Base-by-base conservation (phyloP, 805 yeast species). In the Ogataea methanolica region DNA sequence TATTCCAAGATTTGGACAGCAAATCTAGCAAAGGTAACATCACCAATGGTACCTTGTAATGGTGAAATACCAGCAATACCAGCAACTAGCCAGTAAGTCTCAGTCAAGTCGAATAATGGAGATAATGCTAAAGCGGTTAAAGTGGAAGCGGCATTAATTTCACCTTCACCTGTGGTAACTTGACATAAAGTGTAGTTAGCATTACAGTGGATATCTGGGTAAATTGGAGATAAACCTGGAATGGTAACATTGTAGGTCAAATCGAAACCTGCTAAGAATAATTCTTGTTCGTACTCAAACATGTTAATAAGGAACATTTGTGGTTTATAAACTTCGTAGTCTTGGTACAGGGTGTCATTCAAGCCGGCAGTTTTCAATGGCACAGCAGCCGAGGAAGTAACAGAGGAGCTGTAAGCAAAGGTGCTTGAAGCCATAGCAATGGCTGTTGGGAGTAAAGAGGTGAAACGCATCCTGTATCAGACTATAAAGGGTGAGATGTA, bases 11-110 rank as follows among this genome's bases (percentile, higher is more conserved):
- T 83, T 59, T 79, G 84, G 44, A 82, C 78, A 9, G 85, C 83
- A 61, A 69, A 82, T 56, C 73, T 75, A 36, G 85, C 74, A 56
- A 78, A 78, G 1, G 84, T 74, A 43, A 76, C 86, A 21, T 82
- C 74, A 36, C 85, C 87, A 46, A 80, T 57, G 29, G 85, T 75
- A 46, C 79, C 80, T 52, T 67, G 59, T 39, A 67, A 52, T 31
- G 87, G 87, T 53, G 78, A 75, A 46, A 82, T 79, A 50, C 86
- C 87, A 12, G 81, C 85, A 59, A 82, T 82, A 60, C 88, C 88
- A 21, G 83, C 82, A 51, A 80, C 67, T 54, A 82, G 54, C 69
- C 79, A 82, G 69, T 80, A 82, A 39, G 87, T 79, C 56, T 76
- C 73, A 35, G 79, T 60, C 44, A 82, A 71, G 58, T 82, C 84